Evolutionary conservation across 768 basidiomycete genomes (phyloP).

Genomic region (Pisolithus tinctorius): DNA sequence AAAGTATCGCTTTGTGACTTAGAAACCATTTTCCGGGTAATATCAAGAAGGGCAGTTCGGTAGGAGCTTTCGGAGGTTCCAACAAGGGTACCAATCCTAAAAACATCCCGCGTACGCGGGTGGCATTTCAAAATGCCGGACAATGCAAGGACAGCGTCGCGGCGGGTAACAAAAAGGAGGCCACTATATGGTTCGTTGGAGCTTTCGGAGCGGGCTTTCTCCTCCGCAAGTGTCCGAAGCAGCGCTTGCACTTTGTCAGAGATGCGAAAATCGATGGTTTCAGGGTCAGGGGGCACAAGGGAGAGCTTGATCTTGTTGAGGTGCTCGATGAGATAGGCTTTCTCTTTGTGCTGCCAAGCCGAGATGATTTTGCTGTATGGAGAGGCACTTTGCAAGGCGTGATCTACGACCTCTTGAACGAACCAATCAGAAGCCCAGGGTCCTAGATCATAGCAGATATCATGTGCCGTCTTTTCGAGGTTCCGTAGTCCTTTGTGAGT

Average conservation of each 20-base stretch:
- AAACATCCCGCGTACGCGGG: conserved; percentile 41
- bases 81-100: conserved; percentile 55
- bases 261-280: conserved; percentile 44
- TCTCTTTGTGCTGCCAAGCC: conserved; percentile 53
- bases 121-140: conserved; percentile 54
- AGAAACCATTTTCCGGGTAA: conserved; percentile 52
- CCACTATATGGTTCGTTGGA: conserved; percentile 56
- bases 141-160: conserved; percentile 67
- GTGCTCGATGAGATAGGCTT: conserved; percentile 48
- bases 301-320: conserved; percentile 39
- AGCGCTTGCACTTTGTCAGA: conserved; percentile 56
- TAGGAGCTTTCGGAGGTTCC: conserved; percentile 54
- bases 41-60: conserved; percentile 61
- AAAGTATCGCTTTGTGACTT: conserved; percentile 51
- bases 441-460: conserved; percentile 57
- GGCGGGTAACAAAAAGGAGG: conserved; percentile 71
- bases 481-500: conserved; percentile 62
- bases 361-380: conserved; percentile 45
- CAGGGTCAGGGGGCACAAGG: conserved; percentile 42
- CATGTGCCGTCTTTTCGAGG: conserved; percentile 46
- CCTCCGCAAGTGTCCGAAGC: conserved; percentile 44
- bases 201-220: conserved; percentile 48
- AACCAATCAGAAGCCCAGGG: conserved; percentile 81
- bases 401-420: conserved; percentile 49
- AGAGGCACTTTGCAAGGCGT: conserved; percentile 38